Evolutionary conservation across 345 rosid genomes (phyloP), one percentile per base, ranked within the genome.

Genomic region (Trapa incisa): DNA sequence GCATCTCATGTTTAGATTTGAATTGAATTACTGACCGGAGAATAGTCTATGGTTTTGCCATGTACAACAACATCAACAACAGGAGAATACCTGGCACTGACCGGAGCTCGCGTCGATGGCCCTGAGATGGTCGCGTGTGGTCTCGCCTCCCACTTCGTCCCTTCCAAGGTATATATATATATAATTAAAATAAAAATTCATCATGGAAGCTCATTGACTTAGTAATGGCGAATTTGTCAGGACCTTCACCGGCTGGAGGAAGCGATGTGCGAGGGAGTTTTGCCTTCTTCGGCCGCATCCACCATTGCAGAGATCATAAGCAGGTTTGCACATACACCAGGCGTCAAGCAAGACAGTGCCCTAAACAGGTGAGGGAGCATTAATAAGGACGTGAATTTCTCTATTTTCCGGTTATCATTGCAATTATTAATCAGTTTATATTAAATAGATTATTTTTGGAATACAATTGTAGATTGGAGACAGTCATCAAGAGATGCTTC

Each of bases 401-500:
- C 29, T 22, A 22, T 22, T 22, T 22, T 22, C 29, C 29, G 29
- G 29, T 22, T 22, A 22, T 22, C 29, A 22, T 22, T 22, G 29
- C 41, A 36, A 11, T 37, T n/a, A 33, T 38, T 63, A 37, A 3
- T 2, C 7, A 8, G 43, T 6, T 4, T 41, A 3, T 41, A 39
- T 41, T 41, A 3, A 0, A 3, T 41, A 3, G 7, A 3, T 41
- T 41, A 22, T 22, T 22, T 22, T 22, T 22, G 29, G 29, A 22
- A 22, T 22, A 22, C 29, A 22, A 22, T 22, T 22, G 47, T 58
- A 68, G 78, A 33, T 66, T 69, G 67, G 48, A 66, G 68, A 67
- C 67, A 2, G 36, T 67, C 5, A 37, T 75, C 22, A 70, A 75
- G 39, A 48, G 54, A 62, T 75, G 78, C 47, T 78, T 78, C 78